Conservation (phyloP, 1,284 basidiomycete species). For the Sanghuangporus sanghuang region DNA sequence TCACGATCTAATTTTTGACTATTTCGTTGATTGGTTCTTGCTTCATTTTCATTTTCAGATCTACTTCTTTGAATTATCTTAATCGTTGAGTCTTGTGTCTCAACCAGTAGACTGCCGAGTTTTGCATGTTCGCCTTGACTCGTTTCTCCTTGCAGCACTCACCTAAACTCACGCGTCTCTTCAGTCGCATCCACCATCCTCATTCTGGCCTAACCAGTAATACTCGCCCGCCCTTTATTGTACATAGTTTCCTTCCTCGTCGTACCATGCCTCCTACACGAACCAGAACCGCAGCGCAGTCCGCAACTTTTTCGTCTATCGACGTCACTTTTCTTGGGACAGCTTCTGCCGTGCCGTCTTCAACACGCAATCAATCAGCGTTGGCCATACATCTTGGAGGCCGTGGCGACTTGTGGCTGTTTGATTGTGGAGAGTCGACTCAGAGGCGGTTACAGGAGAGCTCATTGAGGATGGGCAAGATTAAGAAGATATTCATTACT, state of each 20-base stretch:
- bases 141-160: neutral
- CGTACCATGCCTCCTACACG: slow-evolving; percentile 14
- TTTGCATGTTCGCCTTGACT: slow-evolving; percentile 8
- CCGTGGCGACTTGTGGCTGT: slow-evolving; percentile 66
- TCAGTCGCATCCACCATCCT: neutral
- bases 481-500: slow-evolving; percentile 87
- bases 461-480: slow-evolving; percentile 68
- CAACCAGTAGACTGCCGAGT: neutral
- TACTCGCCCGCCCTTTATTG: neutral
- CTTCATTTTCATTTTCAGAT: neutral
- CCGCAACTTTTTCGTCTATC: slow-evolving; percentile 32
- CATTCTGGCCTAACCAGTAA: neutral
- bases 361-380: slow-evolving; percentile 69
- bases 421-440: slow-evolving; percentile 91
- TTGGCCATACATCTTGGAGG: slow-evolving; percentile 53
- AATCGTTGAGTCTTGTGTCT: neutral
- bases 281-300: slow-evolving; percentile 6
- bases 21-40: neutral
- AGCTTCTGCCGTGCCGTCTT: slow-evolving; percentile 72
- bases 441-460: slow-evolving; percentile 76
- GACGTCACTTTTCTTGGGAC: slow-evolving; percentile 73
- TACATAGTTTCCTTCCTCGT: slow-evolving; percentile 1
- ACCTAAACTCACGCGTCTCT: slow-evolving; percentile 3
- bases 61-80: neutral
- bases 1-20: neutral